These are phyloP conservation scores for Boehmeria nivea DNA, from an alignment of 306 rosid genomes.

Conservation along the genomic window DNA sequence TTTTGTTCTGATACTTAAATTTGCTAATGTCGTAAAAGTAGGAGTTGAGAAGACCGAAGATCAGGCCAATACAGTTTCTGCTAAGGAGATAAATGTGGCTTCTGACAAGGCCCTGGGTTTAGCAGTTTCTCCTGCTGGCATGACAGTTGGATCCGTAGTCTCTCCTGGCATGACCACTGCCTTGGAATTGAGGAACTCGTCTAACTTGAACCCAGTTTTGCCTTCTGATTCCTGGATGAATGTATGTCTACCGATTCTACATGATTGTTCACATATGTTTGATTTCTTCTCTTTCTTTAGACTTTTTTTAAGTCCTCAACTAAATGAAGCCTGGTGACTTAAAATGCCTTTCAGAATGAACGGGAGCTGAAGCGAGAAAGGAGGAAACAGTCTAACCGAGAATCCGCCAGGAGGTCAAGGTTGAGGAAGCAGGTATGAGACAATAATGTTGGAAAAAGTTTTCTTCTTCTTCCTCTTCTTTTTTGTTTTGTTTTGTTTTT, in stretches of 20 bases:
- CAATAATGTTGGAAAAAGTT: background rate
- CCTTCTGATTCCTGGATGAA: conserved; percentile 74
- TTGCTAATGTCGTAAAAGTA: conserved; percentile 29
- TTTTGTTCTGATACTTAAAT: background rate
- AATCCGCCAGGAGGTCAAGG: conserved; percentile 97
- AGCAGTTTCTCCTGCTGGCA: conserved; percentile 28
- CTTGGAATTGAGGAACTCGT: conserved; percentile 58
- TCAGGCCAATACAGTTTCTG: conserved; percentile 33
- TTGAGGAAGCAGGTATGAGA: conserved; percentile 84
- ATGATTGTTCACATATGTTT: background rate
- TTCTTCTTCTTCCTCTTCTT: background rate
- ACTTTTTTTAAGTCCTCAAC: background rate
- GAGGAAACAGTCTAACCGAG: conserved; percentile 96
- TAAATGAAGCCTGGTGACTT: too few relatives aligned
- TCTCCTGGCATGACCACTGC: conserved; percentile 60
- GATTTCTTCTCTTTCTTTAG: background rate
- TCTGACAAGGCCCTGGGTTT: conserved; percentile 26
- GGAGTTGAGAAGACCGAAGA: conserved; percentile 57
- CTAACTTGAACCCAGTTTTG: conserved; percentile 35
- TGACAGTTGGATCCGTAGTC: conserved; percentile 40
- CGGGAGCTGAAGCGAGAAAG: conserved; percentile 84
- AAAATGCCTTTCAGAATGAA: conserved; percentile 48
- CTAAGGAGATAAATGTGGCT: conserved; percentile 33
- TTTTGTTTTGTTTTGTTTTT: background rate
- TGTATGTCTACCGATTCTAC: conserved; percentile 27